Percentiles rank a stretch among this genome's conserved stretches.
phyloP scores from a whole-genome alignment of 106 monocot genomes.

The Apostasia ramifera region DNA sequence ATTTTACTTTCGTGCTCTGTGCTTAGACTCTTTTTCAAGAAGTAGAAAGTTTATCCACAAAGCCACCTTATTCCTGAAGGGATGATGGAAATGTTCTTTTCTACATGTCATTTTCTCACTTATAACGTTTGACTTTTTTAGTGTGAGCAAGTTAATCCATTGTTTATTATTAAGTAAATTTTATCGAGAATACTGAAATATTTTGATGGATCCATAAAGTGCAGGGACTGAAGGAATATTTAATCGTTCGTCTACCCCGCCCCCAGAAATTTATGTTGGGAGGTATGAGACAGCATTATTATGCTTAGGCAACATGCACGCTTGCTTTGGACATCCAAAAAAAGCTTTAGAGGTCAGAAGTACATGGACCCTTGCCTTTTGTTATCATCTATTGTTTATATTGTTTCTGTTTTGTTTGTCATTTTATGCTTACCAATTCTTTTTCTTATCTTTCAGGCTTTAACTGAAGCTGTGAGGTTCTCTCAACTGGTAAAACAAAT shows the following conservation, averaged over 20 bases:
- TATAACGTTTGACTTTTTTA: no score
- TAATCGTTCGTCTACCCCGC: constrained; percentile 41
- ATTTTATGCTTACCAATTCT: background rate
- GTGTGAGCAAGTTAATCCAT: no score
- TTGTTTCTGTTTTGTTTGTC: background rate
- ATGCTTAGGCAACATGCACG: constrained; percentile 90
- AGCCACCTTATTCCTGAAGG: no score
- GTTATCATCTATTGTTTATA: background rate
- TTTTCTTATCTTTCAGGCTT: constrained; percentile 42
- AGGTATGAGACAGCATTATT: constrained; percentile 85
- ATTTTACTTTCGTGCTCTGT: no score
- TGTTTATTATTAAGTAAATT: background rate
- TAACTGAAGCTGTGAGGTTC: constrained; percentile 82
- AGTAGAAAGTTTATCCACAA: no score
- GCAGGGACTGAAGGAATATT: constrained; percentile 87
- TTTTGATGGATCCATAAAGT: constrained; percentile 33
- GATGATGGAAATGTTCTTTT: no score
- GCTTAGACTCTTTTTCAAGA: no score
- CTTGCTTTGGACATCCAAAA: constrained; percentile 84
- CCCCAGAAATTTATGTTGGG: constrained; percentile 42
- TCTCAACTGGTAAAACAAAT: constrained; percentile 61
- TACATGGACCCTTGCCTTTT: background rate
- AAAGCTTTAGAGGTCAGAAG: constrained; percentile 71
- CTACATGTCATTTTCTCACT: no score
- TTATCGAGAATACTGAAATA: constrained; percentile 5